Evolutionary conservation across 768 basidiomycete species (phyloP), one percentile per base, ranked within the genome.

Genomic region (Hygrophorus russula): DNA sequence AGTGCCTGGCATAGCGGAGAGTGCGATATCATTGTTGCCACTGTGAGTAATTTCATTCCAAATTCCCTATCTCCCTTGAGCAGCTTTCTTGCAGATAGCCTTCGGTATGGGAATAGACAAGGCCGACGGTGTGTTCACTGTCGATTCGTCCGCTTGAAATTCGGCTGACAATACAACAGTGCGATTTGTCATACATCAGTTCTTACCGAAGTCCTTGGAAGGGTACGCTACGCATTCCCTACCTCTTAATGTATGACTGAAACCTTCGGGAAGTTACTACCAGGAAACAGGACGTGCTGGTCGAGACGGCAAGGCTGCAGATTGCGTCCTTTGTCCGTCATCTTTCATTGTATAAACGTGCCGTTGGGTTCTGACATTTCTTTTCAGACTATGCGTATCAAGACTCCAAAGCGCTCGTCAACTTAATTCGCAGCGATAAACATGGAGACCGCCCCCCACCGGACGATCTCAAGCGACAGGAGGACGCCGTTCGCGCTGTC

Each of bases 21-120:
- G 20, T 75, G 80, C 49, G 71, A 78, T 41, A 80, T 98, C 46
- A 90, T 99, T 44, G 90, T 96, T 35, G 94, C 94, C 2, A 99
- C 96, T 36, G 91, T 91, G 58, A 51, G 71, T 57, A 39, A 17
- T 12, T 35, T 24, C 2, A 9, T 7, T 36, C 48, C 44, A 12
- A 35, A 17, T 39, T 24, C 30, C 35, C n/a, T 37, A 40, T 18
- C 2, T 19, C 11, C 11, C 20, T 48, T 28, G 10, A 33, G 12
- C 47, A 41, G 19, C 33, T 4, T 28, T 13, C 31, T 31, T 17
- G 28, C 54, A 92, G 90, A 78, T 92, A 50, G 92, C 92, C 0
- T 98, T 98, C 59, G 94, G 94, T 9, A 98, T 98, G 92, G 93
- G 94, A 1, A 88, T 94, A 39, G 88, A 93, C 60, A 92, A 93